Evolutionary conservation across 169 alveolate species (phyloP).

Genomic region (Theileria annulata): DNA sequence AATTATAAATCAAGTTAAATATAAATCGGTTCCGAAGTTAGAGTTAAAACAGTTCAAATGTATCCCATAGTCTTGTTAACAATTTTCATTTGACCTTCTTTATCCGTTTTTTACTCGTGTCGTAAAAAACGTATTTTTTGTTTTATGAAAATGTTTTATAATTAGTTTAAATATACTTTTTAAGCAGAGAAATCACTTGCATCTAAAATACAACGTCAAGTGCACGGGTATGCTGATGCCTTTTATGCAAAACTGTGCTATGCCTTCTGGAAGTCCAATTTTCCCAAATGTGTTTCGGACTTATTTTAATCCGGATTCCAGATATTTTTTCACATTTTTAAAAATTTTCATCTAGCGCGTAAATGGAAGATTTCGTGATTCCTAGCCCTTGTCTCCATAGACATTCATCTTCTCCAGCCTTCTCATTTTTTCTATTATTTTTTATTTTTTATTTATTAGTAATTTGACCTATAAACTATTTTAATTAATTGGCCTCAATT

Average conservation of each 20-base stretch:
- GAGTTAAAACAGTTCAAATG: not conserved
- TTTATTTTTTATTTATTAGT: too few relatives aligned
- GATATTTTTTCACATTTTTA: too few relatives aligned
- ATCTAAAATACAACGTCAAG: not conserved
- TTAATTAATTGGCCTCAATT: not conserved
- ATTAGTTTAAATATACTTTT: not conserved
- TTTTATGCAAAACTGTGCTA: slow-evolving; percentile 19
- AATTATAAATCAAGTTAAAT: not conserved
- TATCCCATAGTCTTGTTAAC: not conserved
- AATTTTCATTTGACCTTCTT: slow-evolving; percentile 7
- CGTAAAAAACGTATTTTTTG: not conserved
- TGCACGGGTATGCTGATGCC: slow-evolving; percentile 12
- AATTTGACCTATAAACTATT: not conserved
- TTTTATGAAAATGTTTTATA: not conserved
- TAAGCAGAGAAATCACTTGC: not conserved
- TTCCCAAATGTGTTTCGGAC: not conserved
- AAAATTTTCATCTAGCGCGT: not conserved
- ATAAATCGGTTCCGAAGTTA: not conserved
- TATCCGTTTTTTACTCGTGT: not conserved
- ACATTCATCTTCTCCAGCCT: not conserved
- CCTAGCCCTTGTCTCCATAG: not conserved
- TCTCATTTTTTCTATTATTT: not conserved
- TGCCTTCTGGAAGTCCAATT: not conserved
- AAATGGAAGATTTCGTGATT: not conserved
- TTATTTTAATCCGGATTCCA: not conserved